Base-by-base conservation (phyloP, 345 rosid genomes). In the Syzygium oleosum region DNA sequence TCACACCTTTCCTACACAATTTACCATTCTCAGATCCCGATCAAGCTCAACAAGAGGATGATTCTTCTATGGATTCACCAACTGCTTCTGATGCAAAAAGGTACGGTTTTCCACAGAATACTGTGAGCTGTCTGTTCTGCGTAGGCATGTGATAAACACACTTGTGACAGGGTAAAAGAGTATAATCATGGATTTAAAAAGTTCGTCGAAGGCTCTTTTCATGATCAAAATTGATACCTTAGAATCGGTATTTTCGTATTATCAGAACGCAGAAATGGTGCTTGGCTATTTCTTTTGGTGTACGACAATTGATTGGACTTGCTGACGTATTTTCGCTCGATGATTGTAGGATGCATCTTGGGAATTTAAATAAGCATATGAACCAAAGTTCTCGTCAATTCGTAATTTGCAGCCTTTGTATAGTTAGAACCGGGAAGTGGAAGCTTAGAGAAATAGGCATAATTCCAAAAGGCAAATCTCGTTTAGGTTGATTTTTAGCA, bases 1-100 rank as follows among this genome's bases (percentile, higher is more conserved):
- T 93, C 58, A 88, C 94, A 51, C 93, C 93, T 56, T 94, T 93
- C 89, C 86, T 92, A 38, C 84, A 86, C 87, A 86, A 34, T 87
- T 85, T 84, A 65, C 86, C 93, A 55, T 65, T 85, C 79, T 68
- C 91, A 59, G 91, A 87, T 17, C 68, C 92, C 22, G 63, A 87
- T 59, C 53, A 80, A 73, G 78, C 58, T 54, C 91, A 79, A 65
- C 90, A 86, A 87, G 91, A 90, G 52, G 90, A 93, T 85, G 85
- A 87, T 83, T 84, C 88, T 34, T 53, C 80, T 31, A 65, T n/a
- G 43, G 86, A n/a, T 86, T 65, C 73, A 54, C 59, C 90, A 46
- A 31, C 84, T 21, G 49, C 90, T 34, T 85, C 88, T 55, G 79
- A 87, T 86, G 87, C 84, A 84, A 88, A 92, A 90, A 91, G 95